phyloP scores from a whole-genome alignment of 495 filamentous ascomycete genomes.

The Staphylotrichum longicolle region DNA sequence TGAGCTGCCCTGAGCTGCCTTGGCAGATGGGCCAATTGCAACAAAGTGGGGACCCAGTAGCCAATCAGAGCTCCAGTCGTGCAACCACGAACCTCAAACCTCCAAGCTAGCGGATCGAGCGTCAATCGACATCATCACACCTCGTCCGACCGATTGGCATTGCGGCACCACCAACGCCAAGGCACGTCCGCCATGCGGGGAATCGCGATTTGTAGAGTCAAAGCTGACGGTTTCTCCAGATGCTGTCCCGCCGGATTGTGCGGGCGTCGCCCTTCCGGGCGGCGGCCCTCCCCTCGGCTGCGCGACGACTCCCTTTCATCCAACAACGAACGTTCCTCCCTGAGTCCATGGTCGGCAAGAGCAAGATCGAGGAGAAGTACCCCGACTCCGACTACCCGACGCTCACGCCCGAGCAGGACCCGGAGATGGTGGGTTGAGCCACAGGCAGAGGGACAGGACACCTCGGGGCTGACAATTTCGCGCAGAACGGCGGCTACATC shows the following conservation, averaged over 20 bases:
- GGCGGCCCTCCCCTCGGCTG: constrained; percentile 36
- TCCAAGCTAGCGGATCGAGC: constrained; percentile 15
- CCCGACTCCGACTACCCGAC: constrained; percentile 48
- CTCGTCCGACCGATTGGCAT: constrained; percentile 22
- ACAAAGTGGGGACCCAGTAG: background rate
- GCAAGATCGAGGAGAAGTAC: constrained; percentile 50
- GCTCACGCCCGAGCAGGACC: constrained; percentile 68
- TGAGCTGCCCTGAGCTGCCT: background rate
- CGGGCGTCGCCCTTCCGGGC: constrained; percentile 54
- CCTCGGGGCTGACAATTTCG: constrained; percentile 26
- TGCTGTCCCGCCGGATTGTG: constrained; percentile 64
- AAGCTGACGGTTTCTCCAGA: constrained; percentile 41
- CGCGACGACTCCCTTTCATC: constrained; percentile 46
- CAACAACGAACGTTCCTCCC: constrained; percentile 53
- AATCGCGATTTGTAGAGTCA: background rate
- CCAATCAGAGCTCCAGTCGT: constrained; percentile 24
- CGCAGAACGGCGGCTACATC: constrained; percentile 86
- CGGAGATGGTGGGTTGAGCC: constrained; percentile 59
- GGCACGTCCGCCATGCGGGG: constrained; percentile 9
- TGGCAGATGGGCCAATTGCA: constrained; percentile 5
- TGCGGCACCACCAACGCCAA: constrained; percentile 32
- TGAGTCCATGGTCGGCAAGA: constrained; percentile 37
- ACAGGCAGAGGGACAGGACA: constrained; percentile 23
- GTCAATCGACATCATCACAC: constrained; percentile 28
- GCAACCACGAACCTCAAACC: constrained; percentile 4